phyloP scores from a whole-genome alignment of 1,139 yeast genomes.

The Spathaspora sp. region DNA sequence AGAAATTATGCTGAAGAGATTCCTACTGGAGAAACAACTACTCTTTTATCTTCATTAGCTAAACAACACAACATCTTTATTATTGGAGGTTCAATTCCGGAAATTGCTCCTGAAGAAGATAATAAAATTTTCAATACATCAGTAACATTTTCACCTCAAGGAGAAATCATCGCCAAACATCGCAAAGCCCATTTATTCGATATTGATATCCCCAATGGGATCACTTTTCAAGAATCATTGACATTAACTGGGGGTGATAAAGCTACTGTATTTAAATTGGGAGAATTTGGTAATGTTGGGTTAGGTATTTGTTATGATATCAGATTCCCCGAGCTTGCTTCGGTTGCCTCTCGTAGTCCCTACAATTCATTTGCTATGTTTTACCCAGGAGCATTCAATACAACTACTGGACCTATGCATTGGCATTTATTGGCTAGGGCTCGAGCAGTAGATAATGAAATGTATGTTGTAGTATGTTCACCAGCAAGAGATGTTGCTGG shows the following conservation, averaged over 20 bases:
- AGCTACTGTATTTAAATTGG: slow-evolving; percentile 71
- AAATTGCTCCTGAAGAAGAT: slow-evolving; percentile 44
- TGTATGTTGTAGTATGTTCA: slow-evolving; percentile 76
- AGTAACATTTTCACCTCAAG: slow-evolving; percentile 66
- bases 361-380: slow-evolving; percentile 80
- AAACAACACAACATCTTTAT: slow-evolving; percentile 57
- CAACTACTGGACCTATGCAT: slow-evolving; percentile 93
- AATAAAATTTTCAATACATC: slow-evolving; percentile 78
- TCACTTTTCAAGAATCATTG: slow-evolving; percentile 79
- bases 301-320: slow-evolving; percentile 92
- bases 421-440: slow-evolving; percentile 88
- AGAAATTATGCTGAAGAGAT: slow-evolving; percentile 77
- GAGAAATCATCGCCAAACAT: slow-evolving; percentile 79
- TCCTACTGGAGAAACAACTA: slow-evolving; percentile 70
- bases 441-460: slow-evolving; percentile 87
- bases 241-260: slow-evolving; percentile 76
- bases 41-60: slow-evolving; percentile 63
- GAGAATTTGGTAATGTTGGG: slow-evolving; percentile 76
- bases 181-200: slow-evolving; percentile 89
- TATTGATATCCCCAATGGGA: slow-evolving; percentile 86
- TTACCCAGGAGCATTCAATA: slow-evolving; percentile 94
- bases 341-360: slow-evolving; percentile 70
- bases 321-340: slow-evolving; percentile 88
- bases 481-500: slow-evolving; percentile 77
- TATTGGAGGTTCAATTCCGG: slow-evolving; percentile 93